Conservation (phyloP, 495 filamentous ascomycete genomes). For the Neurospora sp. region DNA sequence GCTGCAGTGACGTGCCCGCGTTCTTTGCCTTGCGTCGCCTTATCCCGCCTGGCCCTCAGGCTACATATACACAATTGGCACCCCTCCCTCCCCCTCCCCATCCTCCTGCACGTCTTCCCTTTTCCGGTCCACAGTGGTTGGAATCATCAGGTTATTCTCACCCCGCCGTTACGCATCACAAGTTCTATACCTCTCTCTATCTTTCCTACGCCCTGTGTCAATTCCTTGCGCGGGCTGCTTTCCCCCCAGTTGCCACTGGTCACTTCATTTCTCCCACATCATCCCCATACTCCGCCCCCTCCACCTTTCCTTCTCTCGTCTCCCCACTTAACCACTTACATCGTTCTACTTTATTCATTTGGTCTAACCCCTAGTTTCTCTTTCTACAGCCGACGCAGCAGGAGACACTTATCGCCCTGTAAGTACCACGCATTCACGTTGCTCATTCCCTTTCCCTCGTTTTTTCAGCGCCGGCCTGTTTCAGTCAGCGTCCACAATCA, state of each 20-base stretch:
- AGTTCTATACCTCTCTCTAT: conserved; percentile 1
- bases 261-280: conserved; percentile 8
- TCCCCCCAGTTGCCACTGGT: conserved; percentile 22
- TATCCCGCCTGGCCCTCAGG: conserved; percentile 16
- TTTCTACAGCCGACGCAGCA: conserved; percentile 33
- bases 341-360: conserved; percentile 15
- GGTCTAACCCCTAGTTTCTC: conserved; percentile 29
- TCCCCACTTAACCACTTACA: conserved; percentile 9
- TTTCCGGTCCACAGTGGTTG: conserved; percentile 26
- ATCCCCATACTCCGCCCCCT: conserved; percentile 11
- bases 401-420: conserved; percentile 45
- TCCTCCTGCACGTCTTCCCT: conserved; percentile 33
- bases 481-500: not conserved
- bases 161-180: conserved; percentile 16
- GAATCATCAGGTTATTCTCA: conserved; percentile 16
- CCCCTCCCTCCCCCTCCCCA: conserved; percentile 15
- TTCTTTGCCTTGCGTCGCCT: conserved; percentile 28
- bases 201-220: not conserved
- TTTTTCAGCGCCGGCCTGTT: not conserved
- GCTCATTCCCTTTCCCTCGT: not conserved
- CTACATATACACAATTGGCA: conserved; percentile 20
- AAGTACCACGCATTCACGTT: conserved; percentile 19
- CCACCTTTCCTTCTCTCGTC: not conserved
- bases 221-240: conserved; percentile 1
- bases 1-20: conserved; percentile 31